Conservation (phyloP, 2,329 filamentous ascomycete genomes). For the Xylariales sp. region DNA sequence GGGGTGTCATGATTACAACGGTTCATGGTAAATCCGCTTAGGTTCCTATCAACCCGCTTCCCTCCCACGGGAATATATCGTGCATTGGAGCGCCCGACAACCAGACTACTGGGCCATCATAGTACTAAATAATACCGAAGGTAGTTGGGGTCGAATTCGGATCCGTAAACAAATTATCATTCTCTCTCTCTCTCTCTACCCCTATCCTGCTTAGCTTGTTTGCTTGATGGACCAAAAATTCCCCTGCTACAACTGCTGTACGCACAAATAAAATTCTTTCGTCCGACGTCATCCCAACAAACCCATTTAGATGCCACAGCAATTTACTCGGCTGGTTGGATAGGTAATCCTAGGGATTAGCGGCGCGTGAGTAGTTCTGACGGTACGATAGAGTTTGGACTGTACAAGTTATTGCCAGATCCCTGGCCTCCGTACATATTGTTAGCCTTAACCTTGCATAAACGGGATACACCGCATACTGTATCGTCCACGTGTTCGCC, state of each 20-base stretch:
- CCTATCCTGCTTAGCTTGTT: constrained; percentile 11
- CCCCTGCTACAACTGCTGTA: background rate
- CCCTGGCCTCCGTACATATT: background rate
- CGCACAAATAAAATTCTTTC: background rate
- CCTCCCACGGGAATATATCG: constrained; percentile 9
- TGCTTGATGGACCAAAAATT: background rate
- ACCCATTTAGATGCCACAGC: too few species aligned
- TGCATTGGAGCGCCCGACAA: constrained; percentile 22
- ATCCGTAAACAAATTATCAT: background rate
- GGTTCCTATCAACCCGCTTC: background rate
- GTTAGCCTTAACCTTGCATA: background rate
- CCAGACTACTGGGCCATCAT: constrained; percentile 32
- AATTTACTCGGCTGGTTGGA: too few species aligned
- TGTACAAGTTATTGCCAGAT: background rate
- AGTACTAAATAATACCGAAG: constrained; percentile 12
- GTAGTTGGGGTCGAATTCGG: constrained; percentile 3
- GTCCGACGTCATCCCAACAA: background rate
- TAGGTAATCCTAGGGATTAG: too few species aligned
- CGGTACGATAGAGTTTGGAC: too few species aligned
- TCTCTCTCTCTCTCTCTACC: constrained; percentile 4
- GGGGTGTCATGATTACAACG: background rate
- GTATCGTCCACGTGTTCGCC: constrained; percentile 26
- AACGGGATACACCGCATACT: constrained; percentile 23
- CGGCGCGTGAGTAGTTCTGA: too few species aligned
- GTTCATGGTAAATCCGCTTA: constrained; percentile 14